Conservation (phyloP, 139 green algal genomes). For the Bryopsis sp. region DNA sequence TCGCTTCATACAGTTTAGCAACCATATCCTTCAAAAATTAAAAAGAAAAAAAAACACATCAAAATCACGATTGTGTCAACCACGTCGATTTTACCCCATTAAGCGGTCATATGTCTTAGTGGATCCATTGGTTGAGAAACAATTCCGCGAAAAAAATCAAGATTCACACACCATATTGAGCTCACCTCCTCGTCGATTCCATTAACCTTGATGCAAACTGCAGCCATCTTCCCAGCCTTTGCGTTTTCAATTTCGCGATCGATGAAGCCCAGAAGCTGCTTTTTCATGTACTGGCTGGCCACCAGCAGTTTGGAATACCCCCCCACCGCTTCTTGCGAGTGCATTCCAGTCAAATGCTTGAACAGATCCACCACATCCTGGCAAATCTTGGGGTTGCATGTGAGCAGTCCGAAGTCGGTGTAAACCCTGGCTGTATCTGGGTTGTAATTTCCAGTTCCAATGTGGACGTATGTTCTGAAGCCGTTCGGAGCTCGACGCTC, state of each 20-base stretch:
- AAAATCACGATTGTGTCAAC: no score
- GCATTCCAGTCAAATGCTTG: constrained; percentile 50
- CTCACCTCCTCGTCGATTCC: constrained; percentile 41
- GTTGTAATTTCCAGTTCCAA: constrained; percentile 61
- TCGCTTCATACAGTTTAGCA: constrained; percentile 43
- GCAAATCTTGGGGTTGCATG: constrained; percentile 34
- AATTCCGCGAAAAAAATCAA: no score
- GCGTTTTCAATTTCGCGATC: constrained; percentile 38
- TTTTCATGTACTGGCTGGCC: constrained; percentile 24
- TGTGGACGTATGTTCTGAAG: constrained; percentile 44
- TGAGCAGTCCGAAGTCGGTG: constrained; percentile 49
- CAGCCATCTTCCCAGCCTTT: constrained; percentile 25
- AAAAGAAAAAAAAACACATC: no score
- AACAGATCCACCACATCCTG: constrained; percentile 48
- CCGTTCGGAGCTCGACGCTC: constrained; percentile 20
- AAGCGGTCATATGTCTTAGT: no score
- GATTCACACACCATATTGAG: no score
- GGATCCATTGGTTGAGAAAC: no score
- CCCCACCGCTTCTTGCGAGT: constrained; percentile 25
- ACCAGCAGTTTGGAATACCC: constrained; percentile 25
- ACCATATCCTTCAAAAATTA: constrained; percentile 24
- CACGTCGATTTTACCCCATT: no score
- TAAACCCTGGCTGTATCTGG: constrained; percentile 45
- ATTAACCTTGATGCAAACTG: constrained; percentile 45
- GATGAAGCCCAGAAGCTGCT: constrained; percentile 26